A percentile compares a stretch with the other conserved stretches of the same genome.
phyloP scores from a whole-genome alignment of 2,329 filamentous ascomycete species.

The Colletotrichum kahawae region DNA sequence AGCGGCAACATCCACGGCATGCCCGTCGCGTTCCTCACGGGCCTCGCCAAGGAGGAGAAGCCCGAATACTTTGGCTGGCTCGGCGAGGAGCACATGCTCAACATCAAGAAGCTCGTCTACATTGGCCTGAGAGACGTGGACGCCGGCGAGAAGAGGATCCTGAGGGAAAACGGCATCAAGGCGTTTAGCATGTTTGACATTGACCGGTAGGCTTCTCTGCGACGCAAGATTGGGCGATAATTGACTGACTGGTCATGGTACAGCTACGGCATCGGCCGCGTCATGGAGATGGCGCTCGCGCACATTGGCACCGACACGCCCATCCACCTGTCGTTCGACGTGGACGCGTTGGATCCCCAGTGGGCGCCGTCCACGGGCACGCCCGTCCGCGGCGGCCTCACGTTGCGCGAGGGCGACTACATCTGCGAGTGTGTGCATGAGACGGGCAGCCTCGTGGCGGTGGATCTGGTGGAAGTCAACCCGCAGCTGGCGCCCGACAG shows the following conservation, averaged over 20 bases:
- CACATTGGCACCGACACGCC: constrained; percentile 95
- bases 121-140: constrained; percentile 96
- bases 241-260: not conserved
- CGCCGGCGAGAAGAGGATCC: constrained; percentile 88
- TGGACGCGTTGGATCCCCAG: constrained; percentile 94
- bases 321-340: constrained; percentile 96
- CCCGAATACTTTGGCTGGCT: constrained; percentile 92
- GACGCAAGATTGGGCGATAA: not conserved
- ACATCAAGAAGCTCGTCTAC: constrained; percentile 88
- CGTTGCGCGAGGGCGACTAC: constrained; percentile 93
- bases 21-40: constrained; percentile 91
- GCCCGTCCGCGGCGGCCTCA: constrained; percentile 90
- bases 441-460: constrained; percentile 77
- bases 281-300: constrained; percentile 97
- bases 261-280: constrained; percentile 85
- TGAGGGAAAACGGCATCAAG: constrained; percentile 88
- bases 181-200: constrained; percentile 99
- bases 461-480: constrained; percentile 86
- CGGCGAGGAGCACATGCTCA: constrained; percentile 71
- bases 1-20: constrained; percentile 98
- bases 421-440: constrained; percentile 89
- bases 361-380: constrained; percentile 97
- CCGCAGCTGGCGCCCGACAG: constrained; percentile 72
- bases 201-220: constrained; percentile 57
- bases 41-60: constrained; percentile 77